Conservation (phyloP, 331 rosid species). For the Malus hybrid region DNA sequence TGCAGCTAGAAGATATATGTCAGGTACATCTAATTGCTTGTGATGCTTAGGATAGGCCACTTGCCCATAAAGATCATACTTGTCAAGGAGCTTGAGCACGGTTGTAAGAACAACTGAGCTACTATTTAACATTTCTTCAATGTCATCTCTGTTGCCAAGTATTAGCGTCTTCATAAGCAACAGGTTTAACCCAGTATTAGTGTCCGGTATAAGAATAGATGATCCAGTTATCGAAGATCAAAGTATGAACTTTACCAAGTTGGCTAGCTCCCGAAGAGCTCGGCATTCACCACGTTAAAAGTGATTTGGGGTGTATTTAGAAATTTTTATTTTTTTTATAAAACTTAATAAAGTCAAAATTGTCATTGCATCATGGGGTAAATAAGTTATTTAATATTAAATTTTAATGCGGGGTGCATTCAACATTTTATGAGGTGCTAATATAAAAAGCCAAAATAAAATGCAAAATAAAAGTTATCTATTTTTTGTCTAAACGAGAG, state of each 20-base stretch:
- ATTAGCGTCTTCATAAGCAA: conserved; percentile 31
- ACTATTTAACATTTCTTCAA: conserved; percentile 44
- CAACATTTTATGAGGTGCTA: too few relatives aligned
- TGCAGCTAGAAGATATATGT: conserved; percentile 49
- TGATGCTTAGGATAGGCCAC: conserved; percentile 61
- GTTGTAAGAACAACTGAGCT: conserved; percentile 40
- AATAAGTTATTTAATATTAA: too few relatives aligned
- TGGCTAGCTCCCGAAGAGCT: conserved; percentile 47
- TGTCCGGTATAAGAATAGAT: conserved; percentile 10
- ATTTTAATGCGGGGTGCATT: too few relatives aligned
- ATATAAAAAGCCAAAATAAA: too few relatives aligned
- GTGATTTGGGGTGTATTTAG: too few relatives aligned
- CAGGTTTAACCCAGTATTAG: conserved; percentile 35
- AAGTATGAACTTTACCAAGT: conserved; percentile 25
- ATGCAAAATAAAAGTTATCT: too few relatives aligned
- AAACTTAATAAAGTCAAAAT: too few relatives aligned
- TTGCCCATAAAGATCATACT: conserved; percentile 47
- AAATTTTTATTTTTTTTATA: too few relatives aligned
- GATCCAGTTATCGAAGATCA: background rate
- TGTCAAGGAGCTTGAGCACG: conserved; percentile 45
- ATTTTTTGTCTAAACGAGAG: too few relatives aligned
- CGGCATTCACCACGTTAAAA: conserved; percentile 29
- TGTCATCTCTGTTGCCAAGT: conserved; percentile 53
- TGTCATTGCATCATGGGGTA: too few relatives aligned
- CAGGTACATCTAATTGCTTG: conserved; percentile 48